Base-by-base conservation (phyloP, 2,329 filamentous ascomycete species). In the Diaporthe aspalathi region DNA sequence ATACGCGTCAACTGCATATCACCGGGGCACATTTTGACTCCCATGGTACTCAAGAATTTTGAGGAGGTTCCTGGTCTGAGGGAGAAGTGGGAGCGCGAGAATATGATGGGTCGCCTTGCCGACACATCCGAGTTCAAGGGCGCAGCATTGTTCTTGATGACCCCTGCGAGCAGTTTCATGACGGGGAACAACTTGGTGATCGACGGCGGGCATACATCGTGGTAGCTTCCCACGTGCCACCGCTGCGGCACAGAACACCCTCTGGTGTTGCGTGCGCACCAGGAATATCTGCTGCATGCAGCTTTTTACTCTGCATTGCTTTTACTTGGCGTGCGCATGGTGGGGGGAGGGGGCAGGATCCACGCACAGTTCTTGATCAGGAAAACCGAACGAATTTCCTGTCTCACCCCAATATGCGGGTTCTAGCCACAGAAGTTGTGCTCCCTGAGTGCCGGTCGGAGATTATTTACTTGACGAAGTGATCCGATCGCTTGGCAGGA, bases 11-110 rank as follows among this genome's bases (percentile, higher is more conserved):
- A 93, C 79, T 92, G 89, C 35, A 86, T 93, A 70, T 91, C 88
- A 54, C 91, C 91, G 0, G 91, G 91, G 0, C 90, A 92, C 74
- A 91, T 92, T 72, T 81, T 90, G 7, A 92, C 90, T 2, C 88
- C 90, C 1, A 94, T 94, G 93, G 92, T 93, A 0, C 86, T 90
- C 77, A 87, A 89, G 75, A 85, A 93, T 57, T 93, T 94, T 75
- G 84, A 90, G 73, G 86, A 92, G 75, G 91, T 89, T 24, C 92
- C 92, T 0, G 90, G 91, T 45, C 80, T 86, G 47, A 80, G 79
- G 68, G 79, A 82, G 65, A 86, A 88, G 68, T 94, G 92, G 92
- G 88, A 91, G 67, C 88, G 84, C 70, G 89, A 93, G 81, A 94
- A 93, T 78, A 94, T 94, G 92, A 84, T 94, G 74, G 90, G 86